A percentile compares a stretch with the other conserved stretches of the same genome.
Evolutionary conservation across 2,329 filamentous ascomycete genomes (phyloP).

Genomic region (Metarhizium brunneum): DNA sequence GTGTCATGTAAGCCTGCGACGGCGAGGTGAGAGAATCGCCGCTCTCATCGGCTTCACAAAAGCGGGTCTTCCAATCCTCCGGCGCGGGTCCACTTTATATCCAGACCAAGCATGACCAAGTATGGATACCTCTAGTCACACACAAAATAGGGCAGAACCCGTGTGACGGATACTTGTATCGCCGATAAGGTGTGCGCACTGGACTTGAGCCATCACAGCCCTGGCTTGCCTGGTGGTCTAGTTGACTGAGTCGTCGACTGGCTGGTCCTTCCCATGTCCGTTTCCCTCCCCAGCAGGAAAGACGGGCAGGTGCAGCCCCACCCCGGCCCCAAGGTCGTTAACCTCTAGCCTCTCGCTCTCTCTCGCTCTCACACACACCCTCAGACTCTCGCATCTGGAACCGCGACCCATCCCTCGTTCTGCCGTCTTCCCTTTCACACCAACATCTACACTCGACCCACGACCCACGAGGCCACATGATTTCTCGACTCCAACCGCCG

Average conservation of each 20-base stretch:
- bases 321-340: too few species aligned
- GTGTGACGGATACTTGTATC: neutral
- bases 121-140: neutral
- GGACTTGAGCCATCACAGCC: neutral
- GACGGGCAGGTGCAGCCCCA: too few species aligned
- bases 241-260: too few species aligned
- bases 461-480: slow-evolving; percentile 9
- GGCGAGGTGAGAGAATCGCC: neutral
- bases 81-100: slow-evolving; percentile 1
- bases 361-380: neutral
- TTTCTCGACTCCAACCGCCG: slow-evolving; percentile 2
- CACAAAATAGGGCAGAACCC: neutral
- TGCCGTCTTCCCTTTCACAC: slow-evolving; percentile 12
- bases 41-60: slow-evolving; percentile 6
- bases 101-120: neutral
- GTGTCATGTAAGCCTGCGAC: too few species aligned
- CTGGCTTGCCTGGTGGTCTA: too few species aligned
- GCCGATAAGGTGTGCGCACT: neutral
- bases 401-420: slow-evolving; percentile 17
- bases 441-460: slow-evolving; percentile 15
- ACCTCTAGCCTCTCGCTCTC: neutral
- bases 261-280: too few species aligned
- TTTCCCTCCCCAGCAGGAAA: neutral
- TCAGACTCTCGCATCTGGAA: slow-evolving; percentile 10
- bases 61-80: slow-evolving; percentile 4